Evolutionary conservation across 805 yeast genomes (phyloP), one percentile per base, ranked within the genome.

Genomic region (Blastobotrys mokoenaii): DNA sequence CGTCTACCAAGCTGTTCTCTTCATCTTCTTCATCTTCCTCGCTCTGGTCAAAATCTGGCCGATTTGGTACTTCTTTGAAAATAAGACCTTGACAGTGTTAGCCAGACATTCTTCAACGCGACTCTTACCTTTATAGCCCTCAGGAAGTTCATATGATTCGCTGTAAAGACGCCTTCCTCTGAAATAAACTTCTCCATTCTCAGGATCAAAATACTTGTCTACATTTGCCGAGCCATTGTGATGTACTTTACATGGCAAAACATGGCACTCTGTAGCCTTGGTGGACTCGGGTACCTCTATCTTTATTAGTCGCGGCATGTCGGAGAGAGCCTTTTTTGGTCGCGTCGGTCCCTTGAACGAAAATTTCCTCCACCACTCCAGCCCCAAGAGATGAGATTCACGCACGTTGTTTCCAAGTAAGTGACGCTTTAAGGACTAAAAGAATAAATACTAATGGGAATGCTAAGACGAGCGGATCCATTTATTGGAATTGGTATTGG

Each of bases 181-280:
- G 27, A 55, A 36, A 38, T 51, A 50, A n/a, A 46, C 51, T 16
- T 36, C 36, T 2, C 39, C 29, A 6, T 44, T 15, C 7, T 25
- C 33, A 5, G 40, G 37, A 3, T 35, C 34, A 36, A 57, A 55
- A 40, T 54, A 54, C 33, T 46, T 42, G 10, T 44, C 25, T 16
- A 54, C 61, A n/a, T 49, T 49, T 15, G 58, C 57, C 2, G 50
- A 47, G 10, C 61, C 60, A 8, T 49, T 46, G 43, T 57, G 47
- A 20, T 54, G 51, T 12, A 57, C 54, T 27, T 55, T 56, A 27
- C 61, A 57, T 2, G 61, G 61, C 33, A 57, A 27, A 9, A 57
- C 50, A 43, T 57, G 60, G 38, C 56, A 47, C 3, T 40, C 46
- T 5, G 52, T 49, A 4, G 40, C 29, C 10, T 36, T 41, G 11